Evolutionary conservation across 2,329 filamentous ascomycete genomes (phyloP).

Genomic region (Nemania sp.): DNA sequence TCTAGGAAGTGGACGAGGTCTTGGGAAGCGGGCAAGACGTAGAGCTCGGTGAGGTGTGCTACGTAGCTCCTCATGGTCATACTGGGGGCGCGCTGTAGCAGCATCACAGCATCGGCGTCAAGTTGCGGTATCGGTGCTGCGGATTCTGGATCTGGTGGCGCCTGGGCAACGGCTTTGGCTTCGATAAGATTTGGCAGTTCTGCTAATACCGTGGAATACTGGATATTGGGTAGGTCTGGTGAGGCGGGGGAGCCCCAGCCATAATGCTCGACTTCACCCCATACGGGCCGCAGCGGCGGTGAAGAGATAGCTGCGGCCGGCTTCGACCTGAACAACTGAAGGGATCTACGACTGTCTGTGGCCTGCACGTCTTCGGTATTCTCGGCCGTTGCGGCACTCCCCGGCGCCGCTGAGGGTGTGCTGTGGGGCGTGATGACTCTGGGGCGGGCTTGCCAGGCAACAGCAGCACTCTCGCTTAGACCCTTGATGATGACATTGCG

Average conservation of each 20-base stretch:
- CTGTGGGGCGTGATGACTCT: constrained; percentile 60
- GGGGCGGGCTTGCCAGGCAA: constrained; percentile 83
- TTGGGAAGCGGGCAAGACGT: constrained; percentile 62
- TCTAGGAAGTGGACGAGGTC: constrained; percentile 73
- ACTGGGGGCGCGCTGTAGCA: constrained; percentile 76
- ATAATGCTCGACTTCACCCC: constrained; percentile 86
- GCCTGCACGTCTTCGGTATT: constrained; percentile 11
- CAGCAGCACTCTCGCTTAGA: constrained; percentile 79
- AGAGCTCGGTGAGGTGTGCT: constrained; percentile 73
- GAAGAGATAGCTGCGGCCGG: constrained; percentile 64
- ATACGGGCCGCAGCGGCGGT: constrained; percentile 66
- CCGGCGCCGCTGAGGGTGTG: constrained; percentile 38
- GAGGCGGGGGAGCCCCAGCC: constrained; percentile 89
- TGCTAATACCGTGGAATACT: constrained; percentile 82
- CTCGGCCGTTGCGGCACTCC: constrained; percentile 29
- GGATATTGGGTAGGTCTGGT: constrained; percentile 80
- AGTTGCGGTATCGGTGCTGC: constrained; percentile 60
- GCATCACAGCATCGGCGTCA: constrained; percentile 74
- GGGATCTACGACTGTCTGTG: constrained; percentile 39
- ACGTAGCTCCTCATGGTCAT: constrained; percentile 87
- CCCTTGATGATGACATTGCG: constrained; percentile 79
- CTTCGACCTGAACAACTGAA: constrained; percentile 48
- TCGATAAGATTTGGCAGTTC: constrained; percentile 93
- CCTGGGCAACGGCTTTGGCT: constrained; percentile 89
- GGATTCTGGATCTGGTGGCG: constrained; percentile 65